These are phyloP conservation scores for Sporothrix protearum DNA, from an alignment of 2,329 filamentous ascomycete species.

Conservation along the genomic window DNA sequence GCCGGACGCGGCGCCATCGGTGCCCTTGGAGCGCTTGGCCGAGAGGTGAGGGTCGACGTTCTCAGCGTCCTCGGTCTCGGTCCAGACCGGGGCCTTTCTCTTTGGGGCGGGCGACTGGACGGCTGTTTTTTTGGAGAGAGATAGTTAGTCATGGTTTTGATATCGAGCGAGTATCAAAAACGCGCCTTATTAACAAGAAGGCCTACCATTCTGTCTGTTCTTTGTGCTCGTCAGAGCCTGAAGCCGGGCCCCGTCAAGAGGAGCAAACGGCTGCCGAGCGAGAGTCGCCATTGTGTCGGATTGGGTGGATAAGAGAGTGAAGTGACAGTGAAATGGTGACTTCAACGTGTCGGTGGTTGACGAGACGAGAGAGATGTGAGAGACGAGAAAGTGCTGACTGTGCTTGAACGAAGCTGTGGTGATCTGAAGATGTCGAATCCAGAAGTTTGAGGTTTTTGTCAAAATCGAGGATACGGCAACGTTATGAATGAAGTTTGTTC, in stretches of 20 bases:
- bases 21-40: conserved; percentile 57
- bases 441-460: neutral
- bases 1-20: conserved; percentile 41
- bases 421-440: neutral
- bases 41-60: conserved; percentile 58
- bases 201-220: conserved; percentile 71
- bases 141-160: too few species aligned
- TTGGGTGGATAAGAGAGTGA: neutral
- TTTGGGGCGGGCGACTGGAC: conserved; percentile 42
- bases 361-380: too few species aligned
- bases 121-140: too few species aligned
- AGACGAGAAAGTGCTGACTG: neutral
- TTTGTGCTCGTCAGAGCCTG: conserved; percentile 71
- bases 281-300: conserved; percentile 50
- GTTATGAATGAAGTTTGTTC: neutral
- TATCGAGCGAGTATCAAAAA: too few species aligned
- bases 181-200: neutral
- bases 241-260: conserved; percentile 64
- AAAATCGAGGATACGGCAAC: neutral
- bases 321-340: neutral
- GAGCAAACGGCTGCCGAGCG: conserved; percentile 70
- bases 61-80: conserved; percentile 54
- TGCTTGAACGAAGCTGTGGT: neutral
- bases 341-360: neutral
- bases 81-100: conserved; percentile 54